Evolutionary conservation across 2,329 filamentous ascomycete species (phyloP), one percentile per base, ranked within the genome.

Genomic region (Thelonectria olida): DNA sequence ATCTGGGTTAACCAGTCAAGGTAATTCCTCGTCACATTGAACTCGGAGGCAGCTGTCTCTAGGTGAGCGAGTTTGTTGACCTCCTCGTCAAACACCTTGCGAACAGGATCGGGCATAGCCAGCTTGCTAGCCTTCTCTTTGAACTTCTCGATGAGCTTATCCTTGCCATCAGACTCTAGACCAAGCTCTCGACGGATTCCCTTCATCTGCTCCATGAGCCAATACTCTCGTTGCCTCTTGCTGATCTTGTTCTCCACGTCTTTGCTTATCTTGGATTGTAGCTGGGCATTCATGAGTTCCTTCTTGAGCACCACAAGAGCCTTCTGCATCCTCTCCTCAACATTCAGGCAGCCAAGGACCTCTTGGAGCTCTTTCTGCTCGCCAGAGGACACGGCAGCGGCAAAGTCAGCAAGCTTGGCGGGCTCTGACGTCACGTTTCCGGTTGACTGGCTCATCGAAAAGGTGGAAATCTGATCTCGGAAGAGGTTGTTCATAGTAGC

Each of bases 161-260:
- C 96, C 79, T 98, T 99, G 66, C 96, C 96, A 74, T 99, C 96
- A 6, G 93, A 97, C 76, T 99, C 96, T 54, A 99, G 92, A 20
- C 96, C 96, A 49, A 99, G 87, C 78, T 99, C 96, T 60, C 96
- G 88, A 60, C 93, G 91, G 73, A 99, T 99, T 23, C 94, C 96
- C 82, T 98, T 98, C 94, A 99, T 97, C 77, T 99, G 96, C 79
- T 99, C 96, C 93, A 97, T 96, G 47, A 99, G 82, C 92, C 93
- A 98, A 80, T 98, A 99, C 75, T 99, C 96, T 53, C 96, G 89
- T 76, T 99, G 96, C 27, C 95, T 90, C 80, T 99, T 98, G 71
- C 94, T 94, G 54, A 99, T 98, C 80, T 97, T 97, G 73, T 88
- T 93, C 77, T 98, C 96, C 17, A 99, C 96, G 74, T 99, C 96